These are phyloP conservation scores for Debaryomycetaceae sp. DNA, from an alignment of 1,139 yeast species.

Conservation along the genomic window DNA sequence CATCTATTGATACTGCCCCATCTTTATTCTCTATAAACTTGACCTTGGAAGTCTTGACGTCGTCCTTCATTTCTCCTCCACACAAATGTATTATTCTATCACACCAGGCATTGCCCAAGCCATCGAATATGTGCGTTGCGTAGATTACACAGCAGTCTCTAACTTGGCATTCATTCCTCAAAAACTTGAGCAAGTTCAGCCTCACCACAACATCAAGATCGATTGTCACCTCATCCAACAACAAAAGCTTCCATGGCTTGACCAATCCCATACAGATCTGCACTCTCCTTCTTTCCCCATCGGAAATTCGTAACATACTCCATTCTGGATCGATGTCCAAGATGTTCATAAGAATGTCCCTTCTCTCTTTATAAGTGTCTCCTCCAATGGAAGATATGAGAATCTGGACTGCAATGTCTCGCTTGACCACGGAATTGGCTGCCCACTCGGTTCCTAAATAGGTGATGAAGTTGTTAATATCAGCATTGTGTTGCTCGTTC, in stretches of 20 bases:
- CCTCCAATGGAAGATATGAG: slow-evolving; percentile 85
- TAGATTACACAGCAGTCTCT: slow-evolving; percentile 75
- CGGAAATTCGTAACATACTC: slow-evolving; percentile 91
- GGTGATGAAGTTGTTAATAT: slow-evolving; percentile 50
- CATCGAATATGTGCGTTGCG: slow-evolving; percentile 97
- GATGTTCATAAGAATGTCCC: slow-evolving; percentile 70
- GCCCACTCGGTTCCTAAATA: slow-evolving; percentile 99
- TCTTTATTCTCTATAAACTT: slow-evolving; percentile 17
- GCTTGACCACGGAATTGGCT: slow-evolving; percentile 78
- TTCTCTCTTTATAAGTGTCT: slow-evolving; percentile 62
- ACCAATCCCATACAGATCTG: slow-evolving; percentile 91
- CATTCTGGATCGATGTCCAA: slow-evolving; percentile 83
- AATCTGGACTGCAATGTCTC: slow-evolving; percentile 84
- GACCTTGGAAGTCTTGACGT: slow-evolving; percentile 17
- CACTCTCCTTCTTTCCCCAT: slow-evolving; percentile 92
- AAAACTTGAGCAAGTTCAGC: slow-evolving; percentile 63
- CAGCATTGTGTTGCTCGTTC: slow-evolving; percentile 37
- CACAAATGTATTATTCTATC: slow-evolving; percentile 77
- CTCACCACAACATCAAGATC: slow-evolving; percentile 93
- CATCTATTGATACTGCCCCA: slow-evolving; percentile 5
- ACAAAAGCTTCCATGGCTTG: slow-evolving; percentile 81
- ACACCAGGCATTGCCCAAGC: slow-evolving; percentile 80
- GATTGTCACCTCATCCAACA: slow-evolving; percentile 93
- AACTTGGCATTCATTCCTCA: slow-evolving; percentile 62
- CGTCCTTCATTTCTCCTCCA: slow-evolving; percentile 50